Base-by-base conservation (phyloP, 1,284 basidiomycete genomes). In the Boletus sp. region DNA sequence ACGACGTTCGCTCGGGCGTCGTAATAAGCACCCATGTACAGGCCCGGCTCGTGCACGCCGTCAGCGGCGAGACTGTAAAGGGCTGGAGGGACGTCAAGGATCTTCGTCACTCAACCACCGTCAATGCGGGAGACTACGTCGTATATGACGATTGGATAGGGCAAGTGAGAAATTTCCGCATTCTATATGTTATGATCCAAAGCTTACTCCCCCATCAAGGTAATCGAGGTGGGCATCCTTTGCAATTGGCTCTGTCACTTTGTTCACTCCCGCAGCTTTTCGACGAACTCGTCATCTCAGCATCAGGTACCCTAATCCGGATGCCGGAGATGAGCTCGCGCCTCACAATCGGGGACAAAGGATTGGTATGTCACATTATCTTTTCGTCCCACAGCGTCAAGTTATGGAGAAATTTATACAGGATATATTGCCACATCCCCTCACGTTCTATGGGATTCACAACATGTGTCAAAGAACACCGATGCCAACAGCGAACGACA, bases 81-180 rank as follows among this genome's bases (percentile, higher is more conserved):
- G 81, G 76, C 5, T 91, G 85, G 84, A 79, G 80, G 55, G 75
- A 76, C 7, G 65, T 76, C 44, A 70, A 75, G 23, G 79, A 88
- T 46, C 64, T 94, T n/a, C 73, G 78, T 54, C 74, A 73, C 30
- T 73, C 76, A 20, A 67, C 71, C 22, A 78, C 83, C 22, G 76
- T 84, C 23, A 83, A 88, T 53, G 76, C 87, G 34, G 88, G 90
- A 6, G 91, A 94, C 66, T 89, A 85, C 70, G 88, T 94, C 45
- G 72, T 84, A 5, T 81, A 80, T 61, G 79, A 88, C 52, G 82
- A 93, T 62, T 97, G 94, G 94, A 73, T 96, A 58, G 93, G 93
- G 44, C 88, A 93, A 78, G 86, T 87, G 61, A 62, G 78, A 30
- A 39, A 34, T 46, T 61, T 37, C 44, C 41, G 33, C 56, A 3